Evolutionary conservation across 768 basidiomycete genomes (phyloP).

Genomic region (Bullera alba): DNA sequence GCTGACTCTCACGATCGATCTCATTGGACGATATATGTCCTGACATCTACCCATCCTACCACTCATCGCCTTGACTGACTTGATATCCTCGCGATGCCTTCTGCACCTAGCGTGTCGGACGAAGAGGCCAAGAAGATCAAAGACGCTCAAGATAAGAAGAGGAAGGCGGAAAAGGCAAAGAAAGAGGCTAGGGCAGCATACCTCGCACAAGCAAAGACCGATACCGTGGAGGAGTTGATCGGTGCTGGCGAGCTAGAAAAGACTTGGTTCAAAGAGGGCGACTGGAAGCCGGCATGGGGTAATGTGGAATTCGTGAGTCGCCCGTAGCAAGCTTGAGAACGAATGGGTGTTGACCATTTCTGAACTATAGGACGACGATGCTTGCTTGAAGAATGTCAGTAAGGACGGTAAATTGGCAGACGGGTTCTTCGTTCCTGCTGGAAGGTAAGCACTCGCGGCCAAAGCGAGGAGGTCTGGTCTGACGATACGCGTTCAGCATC

Average conservation of each 20-base stretch:
- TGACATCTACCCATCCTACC: too few species aligned
- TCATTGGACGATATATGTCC: too few species aligned
- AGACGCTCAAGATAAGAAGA: conserved; percentile 7
- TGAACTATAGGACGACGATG: conserved; percentile 27
- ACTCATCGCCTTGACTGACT: too few species aligned
- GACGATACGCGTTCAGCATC: conserved; percentile 15
- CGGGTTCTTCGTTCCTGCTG: conserved; percentile 38
- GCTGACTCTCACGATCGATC: too few species aligned
- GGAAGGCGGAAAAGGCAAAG: conserved; percentile 18
- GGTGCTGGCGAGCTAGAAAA: conserved; percentile 18
- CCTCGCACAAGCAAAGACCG: conserved; percentile 15
- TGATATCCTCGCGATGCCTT: not conserved
- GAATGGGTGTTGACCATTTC: not conserved
- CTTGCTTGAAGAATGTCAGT: conserved; percentile 36
- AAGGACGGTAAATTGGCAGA: conserved; percentile 25
- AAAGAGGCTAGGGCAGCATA: conserved; percentile 21
- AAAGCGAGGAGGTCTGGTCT: not conserved
- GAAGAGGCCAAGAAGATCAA: conserved; percentile 3
- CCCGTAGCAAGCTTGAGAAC: not conserved
- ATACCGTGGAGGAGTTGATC: conserved; percentile 21
- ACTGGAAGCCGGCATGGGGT: conserved; percentile 40
- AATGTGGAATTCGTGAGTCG: conserved; percentile 38
- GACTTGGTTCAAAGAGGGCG: conserved; percentile 27
- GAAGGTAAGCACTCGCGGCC: conserved; percentile 24
- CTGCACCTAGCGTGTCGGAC: not conserved